Evolutionary conservation across 2,329 filamentous ascomycete species (phyloP), one percentile per base, ranked within the genome.

Genomic region (Fusarium algeriense): DNA sequence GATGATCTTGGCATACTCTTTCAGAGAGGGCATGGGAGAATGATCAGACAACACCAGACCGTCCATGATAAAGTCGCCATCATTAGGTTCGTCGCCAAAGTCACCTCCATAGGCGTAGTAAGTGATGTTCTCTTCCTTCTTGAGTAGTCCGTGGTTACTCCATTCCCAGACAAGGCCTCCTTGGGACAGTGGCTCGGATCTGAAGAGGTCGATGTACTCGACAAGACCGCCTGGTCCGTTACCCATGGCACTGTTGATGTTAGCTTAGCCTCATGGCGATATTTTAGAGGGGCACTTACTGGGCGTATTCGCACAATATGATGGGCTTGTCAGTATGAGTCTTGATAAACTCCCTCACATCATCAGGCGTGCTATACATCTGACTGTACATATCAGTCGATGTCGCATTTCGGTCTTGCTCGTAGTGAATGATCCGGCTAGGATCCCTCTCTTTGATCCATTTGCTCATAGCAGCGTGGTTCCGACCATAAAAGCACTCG

Each of bases 121-220:
- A 0, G 28, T 49, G 0, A 57, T 2, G 2, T 72, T 49, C 0
- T 26, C 53, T 14, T 66, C 64, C 12, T 64, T 49, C 7, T 71
- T 71, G 1, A 60, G 37, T 0, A 71, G 41, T 3, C 71, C 70
- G 0, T 90, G 88, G 63, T 89, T 90, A 0, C 84, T 85, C 88
- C 89, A 91, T 73, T 91, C 88, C 89, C 89, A 91, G 5, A 90
- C 85, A 38, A 88, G 89, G 0, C 91, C 91, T 8, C 91, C 91
- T 80, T 92, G 90, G 0, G 83, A 74, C 0, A 78, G 69, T 0
- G 78, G 77, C 34, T 83, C 84, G 45, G 85, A 84, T 73, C 89
- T 87, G 77, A 92, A 93, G 0, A 86, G 84, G 10, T 91, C 86
- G 15, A 91, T 81, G 67, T 93, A 93, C 65, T 93, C 91, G 66